A percentile compares a stretch with the other conserved stretches of the same genome.
These are phyloP conservation scores for Dendrobium huoshanense DNA, from an alignment of 106 monocot genomes.

Conservation along the genomic window DNA sequence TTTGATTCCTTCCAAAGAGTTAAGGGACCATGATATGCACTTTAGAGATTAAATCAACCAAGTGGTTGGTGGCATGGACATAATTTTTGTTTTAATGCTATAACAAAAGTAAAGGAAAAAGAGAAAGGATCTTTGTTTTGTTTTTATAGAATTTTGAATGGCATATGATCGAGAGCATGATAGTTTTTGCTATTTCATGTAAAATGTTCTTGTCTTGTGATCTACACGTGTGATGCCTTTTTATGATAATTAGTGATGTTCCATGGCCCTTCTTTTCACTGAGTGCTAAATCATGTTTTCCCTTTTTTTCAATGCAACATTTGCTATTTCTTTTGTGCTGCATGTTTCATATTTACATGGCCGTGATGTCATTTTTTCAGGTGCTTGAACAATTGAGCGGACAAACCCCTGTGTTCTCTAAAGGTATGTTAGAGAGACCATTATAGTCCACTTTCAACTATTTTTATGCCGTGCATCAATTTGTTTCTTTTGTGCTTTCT, in stretches of 20 bases:
- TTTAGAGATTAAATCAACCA: too few species aligned
- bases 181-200: not conserved
- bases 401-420: slow-evolving; percentile 68
- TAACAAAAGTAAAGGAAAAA: too few species aligned
- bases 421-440: slow-evolving; percentile 17
- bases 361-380: slow-evolving; percentile 12
- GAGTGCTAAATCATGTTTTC: not conserved
- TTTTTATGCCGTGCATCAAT: not conserved
- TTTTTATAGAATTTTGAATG: too few species aligned
- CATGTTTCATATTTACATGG: not conserved
- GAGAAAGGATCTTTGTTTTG: too few species aligned
- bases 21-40: too few species aligned
- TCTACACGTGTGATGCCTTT: not conserved
- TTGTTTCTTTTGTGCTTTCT: not conserved
- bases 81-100: too few species aligned
- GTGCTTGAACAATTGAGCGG: slow-evolving; percentile 62
- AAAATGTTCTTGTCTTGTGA: not conserved
- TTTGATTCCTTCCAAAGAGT: too few species aligned
- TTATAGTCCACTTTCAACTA: not conserved
- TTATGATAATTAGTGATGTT: not conserved
- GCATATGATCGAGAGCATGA: too few species aligned
- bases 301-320: not conserved
- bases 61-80: too few species aligned
- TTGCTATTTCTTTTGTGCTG: not conserved
- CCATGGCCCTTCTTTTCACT: not conserved